Evolutionary conservation across 345 rosid genomes (phyloP).

Genomic region (Iberis pinnata): DNA sequence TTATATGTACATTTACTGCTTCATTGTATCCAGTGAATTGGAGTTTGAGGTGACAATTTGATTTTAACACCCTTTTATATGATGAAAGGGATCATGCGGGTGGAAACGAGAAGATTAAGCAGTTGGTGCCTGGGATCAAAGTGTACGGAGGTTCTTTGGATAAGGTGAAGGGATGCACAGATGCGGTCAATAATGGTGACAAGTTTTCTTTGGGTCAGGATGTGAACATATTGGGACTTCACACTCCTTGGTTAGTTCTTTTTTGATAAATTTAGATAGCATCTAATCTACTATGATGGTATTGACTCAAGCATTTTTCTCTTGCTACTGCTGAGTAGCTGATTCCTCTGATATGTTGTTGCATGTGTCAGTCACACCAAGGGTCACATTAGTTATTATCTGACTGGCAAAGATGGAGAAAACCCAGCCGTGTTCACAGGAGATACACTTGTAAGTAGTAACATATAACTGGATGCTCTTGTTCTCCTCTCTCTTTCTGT

Average conservation of each 20-base stretch:
- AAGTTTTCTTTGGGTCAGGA: conserved; percentile 46
- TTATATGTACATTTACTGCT: no score
- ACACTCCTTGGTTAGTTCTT: conserved; percentile 70
- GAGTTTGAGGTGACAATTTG: not conserved
- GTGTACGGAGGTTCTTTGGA: conserved; percentile 87
- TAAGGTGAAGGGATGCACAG: conserved; percentile 69
- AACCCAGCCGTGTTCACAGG: conserved; percentile 83
- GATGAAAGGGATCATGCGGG: conserved; percentile 88
- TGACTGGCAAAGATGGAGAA: conserved; percentile 54
- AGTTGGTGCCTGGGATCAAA: conserved; percentile 63
- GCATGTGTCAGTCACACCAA: conserved; percentile 60
- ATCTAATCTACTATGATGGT: not conserved
- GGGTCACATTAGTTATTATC: conserved; percentile 84
- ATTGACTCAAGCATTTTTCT: not conserved
- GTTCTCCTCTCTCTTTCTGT: no score
- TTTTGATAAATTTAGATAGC: not conserved
- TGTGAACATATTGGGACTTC: conserved; percentile 59
- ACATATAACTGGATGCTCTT: conserved; percentile 5
- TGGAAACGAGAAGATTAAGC: conserved; percentile 74
- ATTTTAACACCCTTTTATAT: not conserved
- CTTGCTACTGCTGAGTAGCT: conserved; percentile 4
- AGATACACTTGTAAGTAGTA: conserved; percentile 65
- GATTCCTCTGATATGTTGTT: not conserved
- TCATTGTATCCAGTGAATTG: no score
- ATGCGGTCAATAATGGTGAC: conserved; percentile 66